Conservation (phyloP, 2,329 filamentous ascomycete species). For the Pseudogymnoascus sp. region DNA sequence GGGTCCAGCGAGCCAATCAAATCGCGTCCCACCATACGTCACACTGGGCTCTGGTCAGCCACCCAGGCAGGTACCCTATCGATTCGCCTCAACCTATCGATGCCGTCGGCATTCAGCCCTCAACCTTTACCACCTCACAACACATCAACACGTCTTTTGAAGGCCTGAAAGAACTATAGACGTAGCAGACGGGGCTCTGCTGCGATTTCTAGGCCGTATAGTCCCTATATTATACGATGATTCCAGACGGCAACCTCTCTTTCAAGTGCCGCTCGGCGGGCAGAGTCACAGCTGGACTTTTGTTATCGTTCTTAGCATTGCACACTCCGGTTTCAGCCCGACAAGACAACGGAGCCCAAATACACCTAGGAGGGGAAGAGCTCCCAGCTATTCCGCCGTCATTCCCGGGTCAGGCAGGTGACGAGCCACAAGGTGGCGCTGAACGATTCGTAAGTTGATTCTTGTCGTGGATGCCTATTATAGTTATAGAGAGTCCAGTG, state of each 20-base stretch:
- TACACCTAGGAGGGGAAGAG: conserved; percentile 29
- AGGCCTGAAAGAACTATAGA: neutral
- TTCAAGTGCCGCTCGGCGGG: conserved; percentile 45
- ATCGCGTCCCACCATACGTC: neutral
- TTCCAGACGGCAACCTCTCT: conserved; percentile 13
- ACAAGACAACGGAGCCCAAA: neutral
- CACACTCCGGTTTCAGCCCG: conserved; percentile 30
- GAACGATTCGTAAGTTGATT: conserved; percentile 19
- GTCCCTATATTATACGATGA: conserved; percentile 11
- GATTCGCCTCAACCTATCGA: conserved; percentile 8
- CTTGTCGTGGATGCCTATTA: conserved; percentile 8
- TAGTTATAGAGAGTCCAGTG: neutral
- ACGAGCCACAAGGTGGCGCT: neutral
- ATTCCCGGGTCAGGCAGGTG: conserved; percentile 36
- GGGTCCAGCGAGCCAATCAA: neutral
- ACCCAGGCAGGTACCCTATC: conserved; percentile 9
- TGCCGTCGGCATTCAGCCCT: neutral
- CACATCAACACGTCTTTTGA: neutral
- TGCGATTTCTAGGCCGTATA: neutral
- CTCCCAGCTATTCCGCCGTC: conserved; percentile 37
- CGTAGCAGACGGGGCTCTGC: conserved; percentile 1
- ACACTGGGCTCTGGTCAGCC: neutral
- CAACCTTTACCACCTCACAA: neutral
- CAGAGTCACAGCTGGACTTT: conserved; percentile 52
- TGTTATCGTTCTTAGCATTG: conserved; percentile 60